Percentiles rank a stretch among this genome's conserved stretches.
Conservation (phyloP, 768 basidiomycete genomes). For the Tephrocybe rancida region DNA sequence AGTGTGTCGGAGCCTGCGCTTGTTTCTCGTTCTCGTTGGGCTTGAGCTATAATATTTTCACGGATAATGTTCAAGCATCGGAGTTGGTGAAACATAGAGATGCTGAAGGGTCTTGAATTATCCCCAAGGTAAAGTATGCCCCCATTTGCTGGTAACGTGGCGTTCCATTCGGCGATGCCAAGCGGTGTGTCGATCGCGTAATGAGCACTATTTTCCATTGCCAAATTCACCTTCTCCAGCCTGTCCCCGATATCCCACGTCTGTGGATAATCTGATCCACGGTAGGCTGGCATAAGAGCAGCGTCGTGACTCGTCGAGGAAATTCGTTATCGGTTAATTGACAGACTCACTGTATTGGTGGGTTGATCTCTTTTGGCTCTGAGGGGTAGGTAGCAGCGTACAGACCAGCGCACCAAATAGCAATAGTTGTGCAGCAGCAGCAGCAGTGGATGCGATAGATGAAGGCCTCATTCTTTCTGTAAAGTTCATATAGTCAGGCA, state of each 20-base stretch:
- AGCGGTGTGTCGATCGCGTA: slow-evolving; percentile 20
- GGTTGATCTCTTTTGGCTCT: too few species aligned
- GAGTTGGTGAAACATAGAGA: slow-evolving; percentile 39
- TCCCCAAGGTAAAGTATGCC: slow-evolving; percentile 25
- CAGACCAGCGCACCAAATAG: too few species aligned
- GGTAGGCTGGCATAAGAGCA: too few species aligned
- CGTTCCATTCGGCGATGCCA: slow-evolving; percentile 22
- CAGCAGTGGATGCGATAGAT: too few species aligned
- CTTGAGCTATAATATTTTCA: slow-evolving; percentile 13
- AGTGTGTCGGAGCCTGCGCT: background rate
- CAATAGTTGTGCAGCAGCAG: too few species aligned
- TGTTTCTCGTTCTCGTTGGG: background rate
- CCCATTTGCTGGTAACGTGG: slow-evolving; percentile 21
- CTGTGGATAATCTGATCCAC: background rate
- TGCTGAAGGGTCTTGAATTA: slow-evolving; percentile 27
- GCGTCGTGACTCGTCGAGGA: too few species aligned
- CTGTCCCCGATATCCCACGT: slow-evolving; percentile 13
- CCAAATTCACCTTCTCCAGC: slow-evolving; percentile 21
- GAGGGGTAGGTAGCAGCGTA: too few species aligned
- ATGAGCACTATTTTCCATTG: slow-evolving; percentile 23
- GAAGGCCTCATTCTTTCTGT: too few species aligned
- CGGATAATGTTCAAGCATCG: slow-evolving; percentile 36
- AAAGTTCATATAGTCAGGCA: too few species aligned
- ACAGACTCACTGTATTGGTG: too few species aligned
- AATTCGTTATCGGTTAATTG: too few species aligned